Base-by-base conservation (phyloP, 2,329 filamentous ascomycete genomes). In the Botryotinia globosa region DNA sequence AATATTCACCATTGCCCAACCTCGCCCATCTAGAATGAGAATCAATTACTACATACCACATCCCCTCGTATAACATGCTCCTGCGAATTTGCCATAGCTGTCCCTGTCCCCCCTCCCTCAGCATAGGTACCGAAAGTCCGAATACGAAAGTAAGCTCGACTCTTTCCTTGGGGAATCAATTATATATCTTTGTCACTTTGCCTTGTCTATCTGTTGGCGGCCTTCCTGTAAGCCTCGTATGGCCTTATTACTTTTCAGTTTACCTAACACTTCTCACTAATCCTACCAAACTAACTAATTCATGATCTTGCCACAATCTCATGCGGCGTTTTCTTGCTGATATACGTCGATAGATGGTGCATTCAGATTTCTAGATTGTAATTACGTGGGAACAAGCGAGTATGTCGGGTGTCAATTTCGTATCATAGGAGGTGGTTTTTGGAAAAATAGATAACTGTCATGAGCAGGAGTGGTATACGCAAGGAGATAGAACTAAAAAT, bases 381-480 rank as follows among this genome's bases (percentile, higher is more conserved):
- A n/a, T 16, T 14, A 7, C 5, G 5, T 54, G 25, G 5, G 2
- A n/a, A n/a, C 25, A 54, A n/a, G 25, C 5, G 2, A 54, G 16
- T n/a, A 0, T 4, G 3, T 7, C 0, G 0, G 25, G 16, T n/a
- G 6, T n/a, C 12, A n/a, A n/a, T 54, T 7, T 7, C 5, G 3
- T 3, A 14, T 32, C 3, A 18, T 56, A 18, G 14, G 8, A 56
- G 48, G 3, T 3, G 1, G 12, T 8, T 54, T n/a, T 9, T 2
- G 1, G 29, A 56, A 29, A 8, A 29, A 56, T 6, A 9, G 14
- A 62, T 18, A 20, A 20, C 42, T 14, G 16, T 25, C n/a, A 42
- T 25, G 18, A 42, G 25, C 5, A 42, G 7, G 6, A 42, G 34
- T 42, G 37, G 37, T 63, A 45, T 45, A 44, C 62, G 29, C n/a